Base-by-base conservation (phyloP, 495 filamentous ascomycete species). In the Hypomontagnella submonticulosa region DNA sequence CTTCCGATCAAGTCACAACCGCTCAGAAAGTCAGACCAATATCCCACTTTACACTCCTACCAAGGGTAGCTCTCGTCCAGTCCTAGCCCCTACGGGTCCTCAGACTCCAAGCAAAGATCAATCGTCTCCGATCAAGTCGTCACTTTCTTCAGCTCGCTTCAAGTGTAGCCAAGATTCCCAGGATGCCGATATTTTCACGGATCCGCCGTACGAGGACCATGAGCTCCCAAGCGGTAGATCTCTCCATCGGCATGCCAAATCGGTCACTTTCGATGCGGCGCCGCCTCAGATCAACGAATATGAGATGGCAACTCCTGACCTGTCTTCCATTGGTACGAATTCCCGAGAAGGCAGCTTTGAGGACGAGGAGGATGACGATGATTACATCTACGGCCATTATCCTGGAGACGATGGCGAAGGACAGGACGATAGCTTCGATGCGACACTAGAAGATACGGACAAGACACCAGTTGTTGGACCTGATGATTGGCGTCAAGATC, bases 381-480 rank as follows among this genome's bases (percentile, higher is more conserved):
- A 89, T 16, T 89, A 89, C 72, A 47, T 71, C 12, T 73, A 73
- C 37, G 66, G 55, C 0, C 62, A 56, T 20, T 93, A 94, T 67
- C 84, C 88, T 46, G 82, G 83, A 15, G 88, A 87, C 30, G 88
- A 86, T 4, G 88, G 82, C 2, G 74, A 86, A 10, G 87, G 90
- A 50, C 85, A 85, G 30, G 92, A 97, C 40, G 93, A 97, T 72
- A 96, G 92, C 76, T 97, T 97, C 69, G 93, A 97, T 75, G 92
- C 89, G 3, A 94, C 92, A 3, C 83, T 97, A 19, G 94, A 98
- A 76, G 95, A 99, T 71, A 90, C 92, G 15, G 92, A 96, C 66
- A 97, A 97, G 79, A 97, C 96, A 0, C 94, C 95, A 2, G 96
- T 99, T 16, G 95, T 99, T 23, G 84, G 96, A 44, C 95, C 95